Evolutionary conservation across 352 stramenopile genomes (phyloP), one percentile per base, ranked within the genome.

Genomic region (Globisporangium perplexum): DNA sequence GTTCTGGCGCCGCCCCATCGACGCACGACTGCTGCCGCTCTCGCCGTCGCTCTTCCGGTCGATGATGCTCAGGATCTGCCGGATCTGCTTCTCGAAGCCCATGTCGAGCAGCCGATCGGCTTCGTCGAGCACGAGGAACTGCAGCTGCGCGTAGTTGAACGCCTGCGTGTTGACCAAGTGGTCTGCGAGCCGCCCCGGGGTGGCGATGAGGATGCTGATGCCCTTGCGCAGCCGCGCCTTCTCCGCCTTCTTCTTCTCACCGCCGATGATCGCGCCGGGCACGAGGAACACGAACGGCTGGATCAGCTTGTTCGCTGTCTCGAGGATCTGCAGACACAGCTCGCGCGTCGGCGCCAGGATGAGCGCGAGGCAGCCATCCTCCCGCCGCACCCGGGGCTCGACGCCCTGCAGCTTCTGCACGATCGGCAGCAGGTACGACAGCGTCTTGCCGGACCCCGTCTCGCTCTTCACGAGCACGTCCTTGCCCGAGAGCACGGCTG

Each of bases 61-160:
- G 15, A 95, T 88, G 53, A 99, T 90, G 53, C 68, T 69, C 54
- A 99, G 79, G 63, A 99, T 99, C 46, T 97, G 86, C 46, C 93
- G 93, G 72, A 99, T 99, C 71, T 99, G 95, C 51, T 97, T 98
- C 72, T 99, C 96, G 62, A 99, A 99, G 28, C 96, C 97, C 97
- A 99, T 99, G 70, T 99, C 97, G 17, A 99, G 71, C 90, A 99
- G 96, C 35, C 97, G 85, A 90, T 99, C 98, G 64, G 96, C 96
- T 63, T 99, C 98, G 65, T 99, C 97, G 0, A 99, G 77, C 18
- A 99, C 86, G 28, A 99, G 77, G 74, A 99, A 91, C 41, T 91
- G 87, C 33, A 98, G 92, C 28, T 69, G 69, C 18, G 73, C 61
- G 55, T 98, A 92, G 50, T 79, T 84, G 52, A 99, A 90, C 45